Percentiles rank a stretch among this genome's conserved stretches.
These are phyloP conservation scores for Fusarium multiceps DNA, from an alignment of 2,329 filamentous ascomycete species.

Conservation along the genomic window DNA sequence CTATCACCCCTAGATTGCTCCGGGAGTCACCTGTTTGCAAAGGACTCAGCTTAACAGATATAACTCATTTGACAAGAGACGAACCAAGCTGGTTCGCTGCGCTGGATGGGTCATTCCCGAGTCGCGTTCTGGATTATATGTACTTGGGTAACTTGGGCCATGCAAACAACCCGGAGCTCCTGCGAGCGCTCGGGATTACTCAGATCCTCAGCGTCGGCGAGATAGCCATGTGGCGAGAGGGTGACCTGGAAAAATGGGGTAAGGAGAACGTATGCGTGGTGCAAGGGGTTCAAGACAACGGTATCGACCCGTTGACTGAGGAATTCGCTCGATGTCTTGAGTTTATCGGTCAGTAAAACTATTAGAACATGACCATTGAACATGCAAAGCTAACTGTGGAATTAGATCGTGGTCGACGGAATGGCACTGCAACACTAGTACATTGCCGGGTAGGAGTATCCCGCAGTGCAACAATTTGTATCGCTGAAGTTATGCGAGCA, in stretches of 20 bases:
- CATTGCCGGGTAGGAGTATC: constrained; percentile 97
- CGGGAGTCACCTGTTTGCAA: constrained; percentile 71
- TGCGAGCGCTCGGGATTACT: constrained; percentile 82
- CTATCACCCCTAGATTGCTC: constrained; percentile 80
- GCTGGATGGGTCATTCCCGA: constrained; percentile 91
- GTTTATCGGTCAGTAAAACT: constrained; percentile 81
- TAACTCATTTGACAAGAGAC: constrained; percentile 63
- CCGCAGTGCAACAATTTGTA: constrained; percentile 95
- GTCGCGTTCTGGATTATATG: constrained; percentile 90
- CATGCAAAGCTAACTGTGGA: constrained; percentile 10
- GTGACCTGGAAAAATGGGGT: constrained; percentile 78
- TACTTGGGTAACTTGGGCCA: constrained; percentile 94
- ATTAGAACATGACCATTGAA: background rate
- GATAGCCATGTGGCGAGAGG: constrained; percentile 81
- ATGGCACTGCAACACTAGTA: constrained; percentile 87
- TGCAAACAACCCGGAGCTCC: constrained; percentile 89
- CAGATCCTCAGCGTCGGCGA: constrained; percentile 95
- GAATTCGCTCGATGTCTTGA: constrained; percentile 88
- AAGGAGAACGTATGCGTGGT: constrained; percentile 82
- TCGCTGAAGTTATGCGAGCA: constrained; percentile 95
- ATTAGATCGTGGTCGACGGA: constrained; percentile 79
- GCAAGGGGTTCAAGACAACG: constrained; percentile 93
- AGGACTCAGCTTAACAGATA: constrained; percentile 63
- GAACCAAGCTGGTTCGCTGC: constrained; percentile 84
- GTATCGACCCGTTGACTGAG: constrained; percentile 88